phyloP scores from a whole-genome alignment of 345 rosid species.

The Gynandropsis gynandra region DNA sequence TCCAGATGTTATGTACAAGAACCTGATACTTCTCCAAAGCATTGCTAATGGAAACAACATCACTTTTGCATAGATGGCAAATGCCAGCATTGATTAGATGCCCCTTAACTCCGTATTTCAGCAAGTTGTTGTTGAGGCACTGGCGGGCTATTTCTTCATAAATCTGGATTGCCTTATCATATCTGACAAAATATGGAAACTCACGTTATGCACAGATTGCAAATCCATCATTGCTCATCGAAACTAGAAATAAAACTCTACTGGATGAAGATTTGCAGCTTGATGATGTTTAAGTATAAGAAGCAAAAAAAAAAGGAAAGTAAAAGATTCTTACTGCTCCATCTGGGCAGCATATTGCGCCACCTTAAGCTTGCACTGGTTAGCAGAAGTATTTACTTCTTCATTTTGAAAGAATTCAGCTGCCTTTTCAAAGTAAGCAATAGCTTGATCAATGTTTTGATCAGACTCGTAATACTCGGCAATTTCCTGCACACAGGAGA shows the following conservation, averaged over 20 bases:
- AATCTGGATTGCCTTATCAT: slow-evolving; percentile 79
- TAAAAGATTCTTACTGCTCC: slow-evolving; percentile 59
- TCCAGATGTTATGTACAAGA: slow-evolving; percentile 3
- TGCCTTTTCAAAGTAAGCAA: slow-evolving; percentile 62
- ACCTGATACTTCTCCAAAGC: slow-evolving; percentile 96
- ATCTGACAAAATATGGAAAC: slow-evolving; percentile 43
- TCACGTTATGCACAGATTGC: slow-evolving; percentile 8
- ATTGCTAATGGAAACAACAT: slow-evolving; percentile 74
- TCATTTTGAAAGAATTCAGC: slow-evolving; percentile 77
- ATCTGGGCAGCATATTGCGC: slow-evolving; percentile 91
- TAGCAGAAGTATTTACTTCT: slow-evolving; percentile 88
- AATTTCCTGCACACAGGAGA: slow-evolving; percentile 53
- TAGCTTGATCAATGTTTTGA: slow-evolving; percentile 52
- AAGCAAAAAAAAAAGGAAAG: neutral
- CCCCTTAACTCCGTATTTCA: slow-evolving; percentile 95
- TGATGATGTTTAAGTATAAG: neutral
- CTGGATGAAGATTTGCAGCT: no score
- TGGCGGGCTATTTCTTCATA: slow-evolving; percentile 80
- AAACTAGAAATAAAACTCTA: no score
- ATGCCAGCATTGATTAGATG: slow-evolving; percentile 96
- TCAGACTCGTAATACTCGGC: slow-evolving; percentile 71
- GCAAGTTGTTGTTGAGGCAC: slow-evolving; percentile 70
- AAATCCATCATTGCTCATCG: neutral
- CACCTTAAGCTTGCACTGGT: slow-evolving; percentile 96
- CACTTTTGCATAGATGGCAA: slow-evolving; percentile 92